A percentile compares a stretch with the other conserved stretches of the same genome.
These are phyloP conservation scores for Coelastrella sp. DNA, from an alignment of 139 green algal genomes.

Conservation along the genomic window DNA sequence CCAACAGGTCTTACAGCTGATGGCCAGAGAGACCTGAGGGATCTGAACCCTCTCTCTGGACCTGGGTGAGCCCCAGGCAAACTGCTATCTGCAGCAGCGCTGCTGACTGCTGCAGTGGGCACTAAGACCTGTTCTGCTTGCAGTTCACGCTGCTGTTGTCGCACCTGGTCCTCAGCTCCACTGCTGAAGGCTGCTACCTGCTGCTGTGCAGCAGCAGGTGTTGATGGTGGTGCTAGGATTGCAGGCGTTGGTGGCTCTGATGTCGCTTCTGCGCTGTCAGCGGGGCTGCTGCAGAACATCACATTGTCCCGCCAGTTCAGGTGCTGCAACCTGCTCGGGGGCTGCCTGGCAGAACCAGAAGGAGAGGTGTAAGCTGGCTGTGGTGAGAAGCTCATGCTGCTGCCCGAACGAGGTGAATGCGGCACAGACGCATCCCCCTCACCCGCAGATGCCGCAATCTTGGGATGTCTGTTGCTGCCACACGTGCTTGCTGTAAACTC, in stretches of 20 bases:
- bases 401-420: neutral
- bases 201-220: neutral
- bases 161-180: neutral
- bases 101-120: neutral
- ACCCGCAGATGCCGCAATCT: neutral
- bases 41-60: neutral
- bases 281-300: neutral
- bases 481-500: neutral
- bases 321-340: constrained; percentile 30
- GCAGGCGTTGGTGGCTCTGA: neutral
- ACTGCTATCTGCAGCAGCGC: neutral
- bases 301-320: constrained; percentile 5
- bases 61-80: too few relatives aligned
- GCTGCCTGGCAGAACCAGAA: neutral
- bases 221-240: neutral
- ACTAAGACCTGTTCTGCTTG: neutral
- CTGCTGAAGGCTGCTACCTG: neutral
- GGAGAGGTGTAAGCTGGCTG: neutral
- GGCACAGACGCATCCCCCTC: neutral
- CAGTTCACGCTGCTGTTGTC: neutral
- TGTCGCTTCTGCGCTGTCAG: neutral
- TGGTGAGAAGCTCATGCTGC: neutral
- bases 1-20: neutral
- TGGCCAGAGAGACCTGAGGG: neutral
- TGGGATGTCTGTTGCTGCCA: neutral